Evolutionary conservation across 164 flowering plant species (phyloP).

Genomic region (Berberis thunbergii): DNA sequence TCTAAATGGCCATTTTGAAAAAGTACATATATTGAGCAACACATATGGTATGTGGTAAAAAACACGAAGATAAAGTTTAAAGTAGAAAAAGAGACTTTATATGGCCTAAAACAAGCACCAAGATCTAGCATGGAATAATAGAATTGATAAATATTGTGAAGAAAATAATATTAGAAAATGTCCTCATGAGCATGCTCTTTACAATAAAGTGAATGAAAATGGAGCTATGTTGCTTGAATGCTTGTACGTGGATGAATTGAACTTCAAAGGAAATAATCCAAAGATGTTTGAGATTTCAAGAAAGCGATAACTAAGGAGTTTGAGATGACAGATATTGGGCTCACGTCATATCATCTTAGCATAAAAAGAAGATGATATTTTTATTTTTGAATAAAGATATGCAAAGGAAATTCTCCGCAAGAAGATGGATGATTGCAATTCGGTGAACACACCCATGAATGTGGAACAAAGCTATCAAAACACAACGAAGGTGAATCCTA

Average conservation of each 20-base stretch:
- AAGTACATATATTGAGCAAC: neutral
- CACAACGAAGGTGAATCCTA: neutral
- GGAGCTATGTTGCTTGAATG: conserved; percentile 1
- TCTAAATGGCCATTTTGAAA: neutral
- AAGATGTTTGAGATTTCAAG: conserved; percentile 21
- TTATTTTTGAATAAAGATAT: conserved; percentile 1
- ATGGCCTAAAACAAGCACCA: neutral
- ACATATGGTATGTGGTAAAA: neutral
- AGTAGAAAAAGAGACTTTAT: neutral
- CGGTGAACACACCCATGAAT: neutral
- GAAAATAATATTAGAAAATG: neutral
- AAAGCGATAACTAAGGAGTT: neutral
- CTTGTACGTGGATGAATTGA: neutral
- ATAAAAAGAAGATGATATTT: neutral
- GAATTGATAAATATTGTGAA: conserved; percentile 3
- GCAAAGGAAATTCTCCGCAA: neutral
- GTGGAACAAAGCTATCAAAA: neutral
- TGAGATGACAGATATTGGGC: conserved; percentile 21
- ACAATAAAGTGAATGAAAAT: conserved; percentile 1
- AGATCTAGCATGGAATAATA: neutral
- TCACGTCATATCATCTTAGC: neutral
- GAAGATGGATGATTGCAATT: neutral
- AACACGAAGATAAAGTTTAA: neutral
- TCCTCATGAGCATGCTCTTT: conserved; percentile 3
- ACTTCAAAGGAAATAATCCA: neutral